Evolutionary conservation across 495 filamentous ascomycete genomes (phyloP), one percentile per base, ranked within the genome.

Genomic region (Xylaria bambusicola): DNA sequence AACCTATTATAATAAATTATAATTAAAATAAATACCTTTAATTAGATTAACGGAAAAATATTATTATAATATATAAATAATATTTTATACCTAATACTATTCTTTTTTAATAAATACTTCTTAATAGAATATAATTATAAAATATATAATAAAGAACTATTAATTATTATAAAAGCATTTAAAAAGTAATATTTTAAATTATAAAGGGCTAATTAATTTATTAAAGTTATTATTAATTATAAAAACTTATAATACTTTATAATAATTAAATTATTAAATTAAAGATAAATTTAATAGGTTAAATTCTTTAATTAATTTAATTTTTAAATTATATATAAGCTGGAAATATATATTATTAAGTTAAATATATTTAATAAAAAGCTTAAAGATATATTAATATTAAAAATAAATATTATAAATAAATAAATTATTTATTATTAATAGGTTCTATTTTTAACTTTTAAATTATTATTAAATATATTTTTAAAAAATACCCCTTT

Each of bases 381-480:
- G 93, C 88, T 56, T 88, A 87, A 52, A 92, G 86, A 75, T 93
- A 93, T 60, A 91, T 83, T 44, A 91, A 76, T 70, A 93, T 90
- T 0, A 79, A 80, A 69, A 92, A 62, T 40, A 3, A 15, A 44
- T 15, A 44, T 15, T 20, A 44, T 15, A 15, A 15, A 44, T 15
- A 15, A 44, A 15, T 4, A 15, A 20, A 44, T 44, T 6, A 15
- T 15, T 15, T 15, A 15, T 20, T 6, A 15, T n/a, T 6, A 6
- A 4, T 15, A 20, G 13, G 40, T 44, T 6, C 4, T 44, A 44
- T 15, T 44, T 15, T 6, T 15, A 44, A 6, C 40, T 20, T 15
- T 6, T 15, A 44, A 15, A 15, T 10, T 33, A 33, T 33, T 10
- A 10, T 10, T 10, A 33, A 10, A 10, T 10, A 33, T 33, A 10